Evolutionary conservation across 768 basidiomycete genomes (phyloP), one percentile per base, ranked within the genome.

Genomic region (Amanita muscaria): DNA sequence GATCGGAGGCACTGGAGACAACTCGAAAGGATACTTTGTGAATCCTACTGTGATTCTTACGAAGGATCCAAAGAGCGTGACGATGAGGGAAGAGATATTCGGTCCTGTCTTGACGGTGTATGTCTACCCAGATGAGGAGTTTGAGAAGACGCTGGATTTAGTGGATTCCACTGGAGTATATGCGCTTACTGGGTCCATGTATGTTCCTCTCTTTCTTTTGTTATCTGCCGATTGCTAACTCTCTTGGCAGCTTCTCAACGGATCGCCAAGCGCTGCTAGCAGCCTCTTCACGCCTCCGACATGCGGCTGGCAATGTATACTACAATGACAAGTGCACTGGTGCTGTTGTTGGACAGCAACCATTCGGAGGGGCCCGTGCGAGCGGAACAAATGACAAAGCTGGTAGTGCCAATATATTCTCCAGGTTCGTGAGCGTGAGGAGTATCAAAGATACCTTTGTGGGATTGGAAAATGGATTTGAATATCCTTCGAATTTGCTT

Each of bases 311-410:
- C 2, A 99, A 97, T 62, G 80, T 94, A 45, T 99, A 99, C 70
- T 90, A 92, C 68, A 97, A 97, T 63, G 93, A 97, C 55, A 93
- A 94, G 64, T 98, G 91, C 65, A 99, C 94, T 1, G 91, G 91
- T 24, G 92, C 91, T n/a, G 88, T 89, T 39, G 91, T 98, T 27
- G 94, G 92, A 7, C 93, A 97, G 62, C 93, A 99, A 64, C 94
- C 96, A 9, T 99, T 99, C 59, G 96, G 96, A 38, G 96, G 96
- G 23, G 88, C 80, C 2, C 79, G 93, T 29, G 87, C 75, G 24
- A 89, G 86, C 58, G 94, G 96, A 22, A 99, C 94, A 50, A 98
- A 98, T 69, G 96, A 98, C 64, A 99, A 98, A 68, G 91, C 93
- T 1, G 96, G 72, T 6, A 89, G 87, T 50, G 77, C 88, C 49